These are phyloP conservation scores for Boletales sp. DNA, from an alignment of 768 basidiomycete species.

Conservation along the genomic window DNA sequence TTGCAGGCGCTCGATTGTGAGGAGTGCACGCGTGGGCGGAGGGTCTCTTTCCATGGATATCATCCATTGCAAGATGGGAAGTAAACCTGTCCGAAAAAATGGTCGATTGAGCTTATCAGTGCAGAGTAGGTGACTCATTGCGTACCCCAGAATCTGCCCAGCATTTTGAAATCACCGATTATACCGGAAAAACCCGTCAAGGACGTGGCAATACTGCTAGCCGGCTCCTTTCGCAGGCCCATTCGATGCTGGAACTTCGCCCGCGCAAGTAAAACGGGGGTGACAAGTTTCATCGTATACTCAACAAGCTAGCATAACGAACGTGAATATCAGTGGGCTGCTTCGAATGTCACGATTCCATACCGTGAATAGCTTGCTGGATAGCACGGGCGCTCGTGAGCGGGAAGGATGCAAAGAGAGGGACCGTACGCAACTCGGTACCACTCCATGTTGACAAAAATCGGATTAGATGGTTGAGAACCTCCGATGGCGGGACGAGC, in stretches of 20 bases:
- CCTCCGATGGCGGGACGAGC: constrained; percentile 54
- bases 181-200: constrained; percentile 52
- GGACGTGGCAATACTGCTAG: constrained; percentile 50
- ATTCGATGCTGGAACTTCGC: constrained; percentile 66
- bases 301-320: constrained; percentile 54
- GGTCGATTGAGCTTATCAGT: background rate
- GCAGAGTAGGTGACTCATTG: background rate
- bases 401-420: constrained; percentile 5
- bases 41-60: constrained; percentile 69
- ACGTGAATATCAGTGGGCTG: background rate
- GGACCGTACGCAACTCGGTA: constrained; percentile 63
- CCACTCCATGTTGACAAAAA: constrained; percentile 84
- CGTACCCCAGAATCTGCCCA: constrained; percentile 82
- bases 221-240: constrained; percentile 52
- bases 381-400: constrained; percentile 8
- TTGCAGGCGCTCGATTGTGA: constrained; percentile 77
- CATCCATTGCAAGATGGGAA: constrained; percentile 80
- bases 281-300: constrained; percentile 67
- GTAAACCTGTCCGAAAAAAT: constrained; percentile 47
- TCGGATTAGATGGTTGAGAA: constrained; percentile 67
- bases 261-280: constrained; percentile 62
- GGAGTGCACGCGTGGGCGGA: constrained; percentile 64
- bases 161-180: constrained; percentile 64
- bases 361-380: constrained; percentile 77
- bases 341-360: background rate